Base-by-base conservation (phyloP, 768 basidiomycete species). In the Macrocybe gigantea region DNA sequence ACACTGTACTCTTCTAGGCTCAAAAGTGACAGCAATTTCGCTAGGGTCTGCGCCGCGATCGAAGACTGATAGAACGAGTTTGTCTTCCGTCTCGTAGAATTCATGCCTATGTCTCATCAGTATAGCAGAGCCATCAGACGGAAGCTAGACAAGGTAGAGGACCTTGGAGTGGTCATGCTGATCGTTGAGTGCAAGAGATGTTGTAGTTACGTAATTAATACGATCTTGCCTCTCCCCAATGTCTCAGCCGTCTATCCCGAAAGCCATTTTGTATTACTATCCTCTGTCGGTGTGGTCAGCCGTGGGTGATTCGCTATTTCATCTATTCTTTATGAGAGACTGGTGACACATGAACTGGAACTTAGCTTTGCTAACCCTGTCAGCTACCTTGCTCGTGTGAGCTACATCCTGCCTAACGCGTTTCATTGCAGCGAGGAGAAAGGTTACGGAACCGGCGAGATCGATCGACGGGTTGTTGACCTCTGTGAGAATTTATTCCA, bases 11-110 rank as follows among this genome's bases (percentile, higher is more conserved):
- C 78, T 78, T 55, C 84, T 72, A 5, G 83, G 73, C 50, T 81
- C 77, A 51, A 92, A 84, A 34, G 71, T 61, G 56, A 93, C 65
- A 11, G 70, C 71, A 44, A 90, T 78, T 55, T 78, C 64, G 22
- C 67, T 73, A 10, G 84, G 77, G 63, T 90, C 81, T 36, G 80
- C 88, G 55, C 80, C 80, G 55, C 80, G 79, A 67, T 93, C 84
- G 58, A 91, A 92, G 58, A 93, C 71, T 47, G 86, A 83, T 57
- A 93, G 61, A 13, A 71, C 85, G 47, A 91, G 61, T 52, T 60
- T 73, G 50, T 91, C 86, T 55, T 92, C 89, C 9, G 83, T 86
- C 66, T 93, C 90, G 64, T 92, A 93, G 64, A 86, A 93, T 63
- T 90, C 88, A 69, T 92, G 82, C 64, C 88, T 90, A 51, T 7